Conservation (phyloP, 768 basidiomycete species). For the Leucocoprinus leucothites region DNA sequence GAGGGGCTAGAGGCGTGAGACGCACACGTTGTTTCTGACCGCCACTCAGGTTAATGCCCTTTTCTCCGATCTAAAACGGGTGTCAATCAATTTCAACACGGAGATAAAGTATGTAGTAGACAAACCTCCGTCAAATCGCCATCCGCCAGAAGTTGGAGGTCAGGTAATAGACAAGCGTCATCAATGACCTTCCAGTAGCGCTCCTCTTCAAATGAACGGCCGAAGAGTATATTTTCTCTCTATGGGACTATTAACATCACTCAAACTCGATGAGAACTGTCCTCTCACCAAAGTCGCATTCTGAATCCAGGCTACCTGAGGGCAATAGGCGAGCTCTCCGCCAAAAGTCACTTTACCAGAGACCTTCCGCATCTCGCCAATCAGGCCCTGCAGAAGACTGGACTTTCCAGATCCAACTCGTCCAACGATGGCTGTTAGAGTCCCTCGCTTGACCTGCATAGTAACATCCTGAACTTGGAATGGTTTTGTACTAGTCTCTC, state of each 20-base stretch:
- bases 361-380: conserved; percentile 65
- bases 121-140: conserved; percentile 71
- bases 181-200: conserved; percentile 64
- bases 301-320: conserved; percentile 78
- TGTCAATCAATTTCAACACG: not conserved
- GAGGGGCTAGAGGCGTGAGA: not conserved
- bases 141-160: conserved; percentile 62
- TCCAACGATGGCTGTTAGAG: conserved; percentile 61
- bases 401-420: conserved; percentile 71
- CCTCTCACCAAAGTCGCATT: conserved; percentile 56
- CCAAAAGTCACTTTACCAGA: conserved; percentile 56
- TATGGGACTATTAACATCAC: conserved; percentile 19
- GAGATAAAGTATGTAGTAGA: not conserved
- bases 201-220: conserved; percentile 58
- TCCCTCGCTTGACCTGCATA: conserved; percentile 54
- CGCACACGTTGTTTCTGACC: conserved; percentile 62
- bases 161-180: conserved; percentile 56
- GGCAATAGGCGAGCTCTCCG: conserved; percentile 64
- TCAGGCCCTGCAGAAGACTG: conserved; percentile 56
- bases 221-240: conserved; percentile 69
- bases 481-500: conserved; percentile 25
- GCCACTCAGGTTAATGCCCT: conserved; percentile 64
- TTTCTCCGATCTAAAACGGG: conserved; percentile 57
- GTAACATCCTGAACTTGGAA: conserved; percentile 52
- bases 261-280: not conserved